Evolutionary conservation across 306 rosid species (phyloP).

Genomic region (Sphenostylis stenocarpa): DNA sequence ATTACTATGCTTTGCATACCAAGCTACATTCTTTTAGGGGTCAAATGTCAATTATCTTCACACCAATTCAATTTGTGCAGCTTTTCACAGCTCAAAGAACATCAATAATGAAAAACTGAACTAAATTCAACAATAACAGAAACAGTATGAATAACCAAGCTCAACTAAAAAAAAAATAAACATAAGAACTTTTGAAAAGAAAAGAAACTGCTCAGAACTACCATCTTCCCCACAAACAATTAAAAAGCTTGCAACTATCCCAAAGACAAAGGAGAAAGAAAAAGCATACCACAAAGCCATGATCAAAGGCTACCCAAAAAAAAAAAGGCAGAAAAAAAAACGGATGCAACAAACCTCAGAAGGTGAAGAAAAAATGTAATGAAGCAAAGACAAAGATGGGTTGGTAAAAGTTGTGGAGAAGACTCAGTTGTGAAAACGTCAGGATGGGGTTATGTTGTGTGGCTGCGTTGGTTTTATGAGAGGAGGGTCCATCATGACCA

Average conservation of each 20-base stretch:
- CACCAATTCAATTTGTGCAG: background rate
- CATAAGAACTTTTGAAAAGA: background rate
- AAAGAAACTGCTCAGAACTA: background rate
- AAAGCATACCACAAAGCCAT: slow-evolving; percentile 24
- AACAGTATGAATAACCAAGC: background rate
- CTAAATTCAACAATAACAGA: background rate
- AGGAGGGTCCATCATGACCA: background rate
- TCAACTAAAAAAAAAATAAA: background rate
- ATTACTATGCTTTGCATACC: background rate
- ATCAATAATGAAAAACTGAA: background rate
- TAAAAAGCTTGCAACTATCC: background rate
- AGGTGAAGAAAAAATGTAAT: background rate
- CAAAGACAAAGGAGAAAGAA: background rate
- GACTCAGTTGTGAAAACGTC: background rate
- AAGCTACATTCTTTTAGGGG: background rate
- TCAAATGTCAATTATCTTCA: background rate
- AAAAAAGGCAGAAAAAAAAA: background rate
- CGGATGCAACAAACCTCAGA: slow-evolving; percentile 41
- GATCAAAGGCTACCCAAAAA: slow-evolving; percentile 26
- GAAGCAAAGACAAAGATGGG: background rate
- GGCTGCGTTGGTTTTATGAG: background rate
- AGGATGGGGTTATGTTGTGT: background rate
- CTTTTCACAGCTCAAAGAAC: slow-evolving; percentile 23
- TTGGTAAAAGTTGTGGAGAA: background rate
- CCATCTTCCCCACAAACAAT: slow-evolving; percentile 10